Conservation (phyloP, 163 green algal species). For the Coccomyxa subellipsoidea region DNA sequence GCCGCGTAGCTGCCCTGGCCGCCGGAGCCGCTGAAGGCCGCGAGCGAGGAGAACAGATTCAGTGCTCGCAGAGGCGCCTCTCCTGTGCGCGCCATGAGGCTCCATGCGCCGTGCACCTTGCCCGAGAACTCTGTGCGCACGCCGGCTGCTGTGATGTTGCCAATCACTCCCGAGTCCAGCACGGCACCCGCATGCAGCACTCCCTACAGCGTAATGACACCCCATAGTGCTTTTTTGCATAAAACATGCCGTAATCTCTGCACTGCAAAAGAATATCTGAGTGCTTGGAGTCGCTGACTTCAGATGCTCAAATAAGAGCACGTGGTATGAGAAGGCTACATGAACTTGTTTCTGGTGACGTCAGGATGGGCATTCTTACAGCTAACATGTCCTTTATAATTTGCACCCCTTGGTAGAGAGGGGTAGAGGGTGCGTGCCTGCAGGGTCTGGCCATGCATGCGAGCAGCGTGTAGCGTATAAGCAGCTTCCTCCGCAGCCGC, state of each 20-base stretch:
- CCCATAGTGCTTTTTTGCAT: too few relatives aligned
- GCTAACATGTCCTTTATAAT: too few relatives aligned
- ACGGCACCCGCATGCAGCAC: constrained; percentile 75
- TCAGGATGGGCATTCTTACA: too few relatives aligned
- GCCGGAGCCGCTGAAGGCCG: constrained; percentile 34
- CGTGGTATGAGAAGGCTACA: too few relatives aligned
- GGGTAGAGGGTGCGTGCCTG: neutral
- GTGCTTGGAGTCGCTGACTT: too few relatives aligned
- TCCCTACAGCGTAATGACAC: constrained; percentile 3
- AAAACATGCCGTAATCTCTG: too few relatives aligned
- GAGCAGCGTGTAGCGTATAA: neutral
- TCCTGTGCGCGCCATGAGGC: constrained; percentile 11
- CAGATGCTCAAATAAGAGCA: too few relatives aligned
- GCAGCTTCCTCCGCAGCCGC: constrained; percentile 21
- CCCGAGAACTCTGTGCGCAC: constrained; percentile 54
- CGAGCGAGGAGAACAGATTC: constrained; percentile 53
- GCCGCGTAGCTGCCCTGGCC: constrained; percentile 59
- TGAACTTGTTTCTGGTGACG: too few relatives aligned
- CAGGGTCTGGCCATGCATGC: neutral
- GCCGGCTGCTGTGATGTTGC: constrained; percentile 42
- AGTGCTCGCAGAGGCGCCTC: constrained; percentile 11
- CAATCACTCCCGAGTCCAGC: constrained; percentile 64
- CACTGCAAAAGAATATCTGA: too few relatives aligned
- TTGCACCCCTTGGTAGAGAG: too few relatives aligned
- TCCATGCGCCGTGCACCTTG: constrained; percentile 21